Conservation (phyloP, 192 early-diverging fungal species). For the Entrophospora sp. region DNA sequence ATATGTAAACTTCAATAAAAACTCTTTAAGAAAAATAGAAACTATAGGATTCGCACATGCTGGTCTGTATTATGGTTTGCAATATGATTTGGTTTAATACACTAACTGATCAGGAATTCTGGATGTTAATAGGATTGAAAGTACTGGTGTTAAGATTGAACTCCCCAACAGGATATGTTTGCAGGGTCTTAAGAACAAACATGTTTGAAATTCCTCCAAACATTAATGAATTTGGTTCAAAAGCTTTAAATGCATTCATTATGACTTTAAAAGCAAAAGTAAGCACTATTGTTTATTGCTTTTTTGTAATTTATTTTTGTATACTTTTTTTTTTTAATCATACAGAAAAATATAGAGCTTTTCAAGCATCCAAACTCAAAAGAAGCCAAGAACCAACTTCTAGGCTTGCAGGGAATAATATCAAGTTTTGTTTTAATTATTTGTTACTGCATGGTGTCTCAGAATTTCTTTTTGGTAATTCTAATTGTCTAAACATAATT, state of each 20-base stretch:
- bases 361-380: too few species aligned
- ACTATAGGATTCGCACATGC: slow-evolving; percentile 14
- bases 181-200: slow-evolving; percentile 5
- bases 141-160: slow-evolving; percentile 15
- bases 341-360: too few species aligned
- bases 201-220: slow-evolving; percentile 4
- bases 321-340: too few species aligned
- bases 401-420: too few species aligned
- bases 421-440: too few species aligned
- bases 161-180: slow-evolving; percentile 12
- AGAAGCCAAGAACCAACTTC: too few species aligned
- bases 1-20: background rate
- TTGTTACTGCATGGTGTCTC: too few species aligned
- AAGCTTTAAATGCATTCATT: background rate
- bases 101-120: slow-evolving; percentile 7
- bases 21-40: slow-evolving; percentile 8
- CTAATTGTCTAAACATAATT: too few species aligned
- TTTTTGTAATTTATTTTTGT: too few species aligned
- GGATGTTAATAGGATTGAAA: slow-evolving; percentile 10
- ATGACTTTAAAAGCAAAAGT: slow-evolving; percentile 21
- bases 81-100: background rate
- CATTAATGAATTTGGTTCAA: background rate
- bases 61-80: background rate
- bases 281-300: too few species aligned
- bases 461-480: too few species aligned